Conservation (phyloP, 345 rosid species). For the Physaria fendleri region DNA sequence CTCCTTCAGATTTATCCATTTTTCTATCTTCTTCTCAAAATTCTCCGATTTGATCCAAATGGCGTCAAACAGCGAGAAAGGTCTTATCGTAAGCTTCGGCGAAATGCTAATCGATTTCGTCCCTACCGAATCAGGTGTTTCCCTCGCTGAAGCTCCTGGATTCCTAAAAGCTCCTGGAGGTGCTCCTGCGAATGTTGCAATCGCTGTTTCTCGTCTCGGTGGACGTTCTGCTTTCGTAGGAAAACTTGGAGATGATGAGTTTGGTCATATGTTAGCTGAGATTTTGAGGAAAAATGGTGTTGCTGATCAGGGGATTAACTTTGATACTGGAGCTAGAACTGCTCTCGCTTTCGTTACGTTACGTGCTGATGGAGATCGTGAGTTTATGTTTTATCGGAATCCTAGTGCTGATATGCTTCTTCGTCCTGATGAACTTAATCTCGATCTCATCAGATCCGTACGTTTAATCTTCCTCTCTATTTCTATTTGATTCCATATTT, state of each 20-base stretch:
- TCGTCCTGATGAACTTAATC: slow-evolving; percentile 47
- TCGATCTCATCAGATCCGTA: slow-evolving; percentile 49
- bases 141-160: slow-evolving; percentile 59
- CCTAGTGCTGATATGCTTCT: slow-evolving; percentile 80
- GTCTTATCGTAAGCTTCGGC: slow-evolving; percentile 39
- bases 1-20: no score
- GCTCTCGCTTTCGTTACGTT: slow-evolving; percentile 63
- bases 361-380: slow-evolving; percentile 54
- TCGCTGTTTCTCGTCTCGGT: slow-evolving; percentile 48
- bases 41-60: no score
- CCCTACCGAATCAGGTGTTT: slow-evolving; percentile 50
- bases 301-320: slow-evolving; percentile 45
- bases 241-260: slow-evolving; percentile 61
- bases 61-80: slow-evolving; percentile 37
- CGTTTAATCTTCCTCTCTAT: background rate
- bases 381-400: slow-evolving; percentile 61
- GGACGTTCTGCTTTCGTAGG: slow-evolving; percentile 55
- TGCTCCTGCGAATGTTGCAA: slow-evolving; percentile 65
- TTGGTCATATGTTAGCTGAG: slow-evolving; percentile 55
- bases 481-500: background rate
- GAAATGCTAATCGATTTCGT: slow-evolving; percentile 63
- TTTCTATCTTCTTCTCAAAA: no score
- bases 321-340: slow-evolving; percentile 56
- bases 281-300: slow-evolving; percentile 52
- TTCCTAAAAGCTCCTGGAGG: slow-evolving; percentile 64